Evolutionary conservation across 1,284 basidiomycete species (phyloP).

Genomic region (Phaffia rhodozyma): DNA sequence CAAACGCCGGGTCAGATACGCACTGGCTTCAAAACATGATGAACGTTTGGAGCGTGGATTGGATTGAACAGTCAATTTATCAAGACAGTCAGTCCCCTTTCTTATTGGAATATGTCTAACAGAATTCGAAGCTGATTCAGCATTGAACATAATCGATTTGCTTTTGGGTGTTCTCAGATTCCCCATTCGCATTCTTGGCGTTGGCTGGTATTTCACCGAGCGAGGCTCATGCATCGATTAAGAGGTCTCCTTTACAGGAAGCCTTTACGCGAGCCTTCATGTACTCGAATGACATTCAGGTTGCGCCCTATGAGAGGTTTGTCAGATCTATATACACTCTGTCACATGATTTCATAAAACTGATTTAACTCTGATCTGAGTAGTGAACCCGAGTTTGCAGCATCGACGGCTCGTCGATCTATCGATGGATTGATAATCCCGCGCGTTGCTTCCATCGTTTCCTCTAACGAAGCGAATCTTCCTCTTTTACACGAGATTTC

Average conservation of each 20-base stretch:
- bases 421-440: neutral
- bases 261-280: neutral
- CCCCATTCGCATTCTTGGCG: constrained; percentile 61
- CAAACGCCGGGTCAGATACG: constrained; percentile 47
- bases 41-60: constrained; percentile 82
- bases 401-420: constrained; percentile 21
- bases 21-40: constrained; percentile 58
- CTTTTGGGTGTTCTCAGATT: constrained; percentile 21
- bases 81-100: constrained; percentile 40
- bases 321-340: too few relatives aligned
- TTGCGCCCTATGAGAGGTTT: constrained; percentile 2
- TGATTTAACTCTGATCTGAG: constrained; percentile 2
- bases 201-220: constrained; percentile 41
- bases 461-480: constrained; percentile 28
- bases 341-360: neutral
- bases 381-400: constrained; percentile 52
- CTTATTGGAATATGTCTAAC: neutral
- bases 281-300: neutral
- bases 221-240: constrained; percentile 27
- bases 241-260: constrained; percentile 16
- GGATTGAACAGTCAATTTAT: constrained; percentile 60
- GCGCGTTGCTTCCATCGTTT: neutral
- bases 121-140: neutral
- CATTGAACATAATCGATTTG: neutral
- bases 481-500: constrained; percentile 54